These are phyloP conservation scores for Polyporus arcularius DNA, from an alignment of 768 basidiomycete species.

Conservation along the genomic window DNA sequence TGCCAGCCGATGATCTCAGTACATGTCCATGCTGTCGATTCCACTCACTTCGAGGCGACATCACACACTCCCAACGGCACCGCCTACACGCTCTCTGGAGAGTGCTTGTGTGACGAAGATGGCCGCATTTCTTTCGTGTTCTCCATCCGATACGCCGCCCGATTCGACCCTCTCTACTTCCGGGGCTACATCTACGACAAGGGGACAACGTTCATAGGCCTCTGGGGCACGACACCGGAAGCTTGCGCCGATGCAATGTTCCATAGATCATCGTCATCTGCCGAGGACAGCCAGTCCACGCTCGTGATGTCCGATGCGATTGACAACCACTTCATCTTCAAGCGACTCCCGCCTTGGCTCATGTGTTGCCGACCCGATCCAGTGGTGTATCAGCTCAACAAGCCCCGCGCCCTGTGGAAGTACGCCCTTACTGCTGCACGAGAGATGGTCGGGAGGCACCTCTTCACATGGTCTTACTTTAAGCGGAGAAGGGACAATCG, in stretches of 20 bases:
- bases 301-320: not conserved
- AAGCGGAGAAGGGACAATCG: slow-evolving; percentile 28
- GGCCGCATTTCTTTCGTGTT: slow-evolving; percentile 15
- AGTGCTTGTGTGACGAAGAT: slow-evolving; percentile 16
- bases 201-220: slow-evolving; percentile 3
- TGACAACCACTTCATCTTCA: slow-evolving; percentile 26
- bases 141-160: slow-evolving; percentile 12
- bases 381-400: slow-evolving; percentile 22
- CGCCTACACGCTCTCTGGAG: slow-evolving; percentile 16
- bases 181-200: slow-evolving; percentile 9
- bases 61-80: slow-evolving; percentile 13
- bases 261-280: not conserved
- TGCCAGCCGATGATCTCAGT: slow-evolving; percentile 16
- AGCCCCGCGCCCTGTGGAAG: slow-evolving; percentile 32
- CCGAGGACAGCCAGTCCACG: not conserved
- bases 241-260: not conserved
- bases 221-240: not conserved
- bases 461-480: slow-evolving; percentile 35
- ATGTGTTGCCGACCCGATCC: slow-evolving; percentile 29
- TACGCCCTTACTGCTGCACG: slow-evolving; percentile 32
- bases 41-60: slow-evolving; percentile 7
- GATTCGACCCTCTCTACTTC: slow-evolving; percentile 10
- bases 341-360: slow-evolving; percentile 23
- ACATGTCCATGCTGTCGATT: slow-evolving; percentile 9
- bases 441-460: slow-evolving; percentile 4